Evolutionary conservation across 1,284 basidiomycete species (phyloP), one percentile per base, ranked within the genome.

Genomic region (Rhodotorula sp.): DNA sequence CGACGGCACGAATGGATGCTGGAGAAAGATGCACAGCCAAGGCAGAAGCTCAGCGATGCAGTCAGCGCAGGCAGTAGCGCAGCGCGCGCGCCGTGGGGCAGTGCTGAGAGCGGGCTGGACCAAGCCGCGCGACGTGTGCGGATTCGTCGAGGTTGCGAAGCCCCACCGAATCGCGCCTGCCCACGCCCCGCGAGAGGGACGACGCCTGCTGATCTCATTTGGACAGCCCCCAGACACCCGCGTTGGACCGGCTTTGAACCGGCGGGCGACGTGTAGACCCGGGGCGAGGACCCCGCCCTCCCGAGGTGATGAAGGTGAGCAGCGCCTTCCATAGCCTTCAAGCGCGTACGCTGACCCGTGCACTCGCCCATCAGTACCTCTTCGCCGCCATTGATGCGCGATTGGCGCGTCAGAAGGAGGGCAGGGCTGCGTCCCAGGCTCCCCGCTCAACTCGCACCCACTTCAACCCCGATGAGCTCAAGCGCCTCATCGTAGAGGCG

Each of bases 381-480:
- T 74, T 78, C 32, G 77, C 70, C 36, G 77, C 77, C 10, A 78
- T 78, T 54, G 77, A 77, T 53, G 69, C 67, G 19, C 61, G 69
- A 29, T 61, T 63, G 51, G 55, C 62, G 36, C 74, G 66, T 25
- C 5, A 41, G 19, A 39, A n/a, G 53, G 67, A 58, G 48, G 34
- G 44, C 21, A 34, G 25, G 36, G 32, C 37, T 57, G 51, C n/a
- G n/a, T 34, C 27, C 3, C 41, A 17, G 29, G 19, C n/a, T 15
- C 51, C 56, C 61, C 46, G 65, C 46, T 66, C 25, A 12, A 46
- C 25, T 15, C 51, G 41, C 67, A 59, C 7, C 59, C 50, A 10
- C 15, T 69, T 62, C 59, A 50, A 69, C 51, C 61, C 69, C 22
- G 60, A 66, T 44, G 67, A 78, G 54, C 73, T 78, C 67, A 78